A percentile compares a stretch with the other conserved stretches of the same genome.
These are phyloP conservation scores for Medicago lupulina DNA, from an alignment of 306 rosid genomes.

Conservation along the genomic window DNA sequence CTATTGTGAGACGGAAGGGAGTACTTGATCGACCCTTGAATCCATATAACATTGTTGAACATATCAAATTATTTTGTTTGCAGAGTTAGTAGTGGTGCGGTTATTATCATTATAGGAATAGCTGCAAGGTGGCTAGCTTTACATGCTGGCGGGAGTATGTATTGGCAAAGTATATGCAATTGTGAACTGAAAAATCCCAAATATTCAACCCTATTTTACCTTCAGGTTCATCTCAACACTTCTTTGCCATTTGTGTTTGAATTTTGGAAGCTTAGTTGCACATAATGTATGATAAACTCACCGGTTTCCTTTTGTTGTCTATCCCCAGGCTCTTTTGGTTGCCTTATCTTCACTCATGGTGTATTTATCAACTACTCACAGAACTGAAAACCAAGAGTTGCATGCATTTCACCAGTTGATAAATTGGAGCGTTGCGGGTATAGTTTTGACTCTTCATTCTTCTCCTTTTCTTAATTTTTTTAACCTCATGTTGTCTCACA, in stretches of 20 bases:
- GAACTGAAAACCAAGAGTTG: slow-evolving; percentile 75
- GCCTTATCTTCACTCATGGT: slow-evolving; percentile 82
- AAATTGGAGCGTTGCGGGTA: slow-evolving; percentile 86
- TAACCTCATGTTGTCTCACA: background rate
- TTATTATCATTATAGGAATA: slow-evolving; percentile 73
- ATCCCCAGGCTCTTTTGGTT: slow-evolving; percentile 73
- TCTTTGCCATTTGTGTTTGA: slow-evolving; percentile 24
- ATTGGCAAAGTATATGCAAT: slow-evolving; percentile 72
- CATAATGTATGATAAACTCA: slow-evolving; percentile 16
- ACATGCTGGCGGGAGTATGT: slow-evolving; percentile 62
- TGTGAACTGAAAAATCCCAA: slow-evolving; percentile 52
- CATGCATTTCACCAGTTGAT: slow-evolving; percentile 70
- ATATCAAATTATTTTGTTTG: slow-evolving; percentile 40
- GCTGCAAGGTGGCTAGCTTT: slow-evolving; percentile 75
- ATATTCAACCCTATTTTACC: slow-evolving; percentile 65
- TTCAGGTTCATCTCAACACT: slow-evolving; percentile 63
- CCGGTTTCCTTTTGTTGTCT: slow-evolving; percentile 14
- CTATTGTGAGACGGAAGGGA: no score
- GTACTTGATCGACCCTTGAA: slow-evolving; percentile 6
- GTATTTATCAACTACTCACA: slow-evolving; percentile 77
- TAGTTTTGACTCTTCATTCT: slow-evolving; percentile 43
- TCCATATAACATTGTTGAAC: slow-evolving; percentile 26
- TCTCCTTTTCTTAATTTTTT: slow-evolving; percentile 16
- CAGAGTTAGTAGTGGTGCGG: slow-evolving; percentile 80
- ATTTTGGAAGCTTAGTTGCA: slow-evolving; percentile 40